Conservation (phyloP, 176 grass and related monocot genomes). For the Bolboschoenus planiculmis region DNA sequence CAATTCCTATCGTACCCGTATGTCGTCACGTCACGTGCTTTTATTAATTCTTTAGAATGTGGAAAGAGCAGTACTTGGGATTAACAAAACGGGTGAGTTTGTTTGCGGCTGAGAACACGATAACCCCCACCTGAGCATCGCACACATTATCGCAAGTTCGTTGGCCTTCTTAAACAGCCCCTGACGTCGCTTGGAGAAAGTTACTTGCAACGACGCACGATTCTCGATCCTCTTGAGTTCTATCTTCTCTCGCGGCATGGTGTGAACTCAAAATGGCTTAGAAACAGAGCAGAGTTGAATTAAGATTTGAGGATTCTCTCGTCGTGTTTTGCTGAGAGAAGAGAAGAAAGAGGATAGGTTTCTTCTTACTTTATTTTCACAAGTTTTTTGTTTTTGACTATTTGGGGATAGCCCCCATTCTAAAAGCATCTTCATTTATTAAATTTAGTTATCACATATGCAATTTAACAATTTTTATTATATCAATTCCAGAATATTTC, state of each 20-base stretch:
- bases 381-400: no score
- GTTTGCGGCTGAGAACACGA: conserved; percentile 72
- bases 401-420: no score
- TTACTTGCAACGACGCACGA: conserved; percentile 62
- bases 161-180: conserved; percentile 79
- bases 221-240: conserved; percentile 69
- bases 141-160: conserved; percentile 82
- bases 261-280: background rate
- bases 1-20: no score
- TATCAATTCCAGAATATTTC: no score
- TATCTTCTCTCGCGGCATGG: conserved; percentile 52
- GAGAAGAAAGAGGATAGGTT: background rate
- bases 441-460: no score
- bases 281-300: background rate
- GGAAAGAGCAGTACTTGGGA: conserved; percentile 41
- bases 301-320: no score
- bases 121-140: conserved; percentile 68
- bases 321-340: background rate
- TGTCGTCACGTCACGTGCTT: no score
- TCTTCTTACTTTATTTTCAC: background rate
- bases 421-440: no score
- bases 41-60: no score
- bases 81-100: conserved; percentile 56
- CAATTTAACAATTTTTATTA: no score
- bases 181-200: conserved; percentile 74